Evolutionary conservation across 768 basidiomycete genomes (phyloP).

Genomic region (Leccinum broughii): DNA sequence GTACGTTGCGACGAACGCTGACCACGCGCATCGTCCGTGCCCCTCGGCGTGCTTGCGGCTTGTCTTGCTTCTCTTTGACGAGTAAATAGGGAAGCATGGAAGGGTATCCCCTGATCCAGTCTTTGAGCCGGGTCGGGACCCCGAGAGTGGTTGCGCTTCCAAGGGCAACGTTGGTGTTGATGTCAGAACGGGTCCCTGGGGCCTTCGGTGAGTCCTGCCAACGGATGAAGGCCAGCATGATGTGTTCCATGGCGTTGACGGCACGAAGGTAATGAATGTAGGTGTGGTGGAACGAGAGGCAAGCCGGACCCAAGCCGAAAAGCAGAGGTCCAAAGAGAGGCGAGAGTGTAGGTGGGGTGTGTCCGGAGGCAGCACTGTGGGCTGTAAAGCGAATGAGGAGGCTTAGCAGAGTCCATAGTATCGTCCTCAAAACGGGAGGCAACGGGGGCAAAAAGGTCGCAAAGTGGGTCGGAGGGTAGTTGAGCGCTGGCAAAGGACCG

Average conservation of each 20-base stretch:
- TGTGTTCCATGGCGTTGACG: slow-evolving; percentile 87
- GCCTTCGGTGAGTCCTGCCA: slow-evolving; percentile 65
- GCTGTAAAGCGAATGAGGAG: slow-evolving; percentile 82
- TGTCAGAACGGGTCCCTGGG: slow-evolving; percentile 26
- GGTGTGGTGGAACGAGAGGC: slow-evolving; percentile 52
- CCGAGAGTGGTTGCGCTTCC: slow-evolving; percentile 60
- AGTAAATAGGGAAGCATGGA: slow-evolving; percentile 68
- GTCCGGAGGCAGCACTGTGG: slow-evolving; percentile 80
- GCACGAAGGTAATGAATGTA: slow-evolving; percentile 77
- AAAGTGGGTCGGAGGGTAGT: slow-evolving; percentile 75
- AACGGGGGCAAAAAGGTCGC: slow-evolving; percentile 61
- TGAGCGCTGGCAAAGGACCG: slow-evolving; percentile 40
- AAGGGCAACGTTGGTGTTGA: slow-evolving; percentile 37
- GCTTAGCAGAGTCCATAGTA: slow-evolving; percentile 71
- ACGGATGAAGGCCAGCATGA: slow-evolving; percentile 88
- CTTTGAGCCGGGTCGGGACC: slow-evolving; percentile 82
- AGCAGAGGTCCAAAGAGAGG: slow-evolving; percentile 87
- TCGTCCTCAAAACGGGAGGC: slow-evolving; percentile 52
- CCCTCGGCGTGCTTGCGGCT: slow-evolving; percentile 70
- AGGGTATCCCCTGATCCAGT: slow-evolving; percentile 91
- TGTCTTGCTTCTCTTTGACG: slow-evolving; percentile 46
- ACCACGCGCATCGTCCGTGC: slow-evolving; percentile 77
- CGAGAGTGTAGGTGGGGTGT: slow-evolving; percentile 88
- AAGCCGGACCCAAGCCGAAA: slow-evolving; percentile 71
- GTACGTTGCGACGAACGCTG: slow-evolving; percentile 74